These are phyloP conservation scores for Prinsepia uniflora DNA, from an alignment of 306 rosid genomes.

Conservation along the genomic window DNA sequence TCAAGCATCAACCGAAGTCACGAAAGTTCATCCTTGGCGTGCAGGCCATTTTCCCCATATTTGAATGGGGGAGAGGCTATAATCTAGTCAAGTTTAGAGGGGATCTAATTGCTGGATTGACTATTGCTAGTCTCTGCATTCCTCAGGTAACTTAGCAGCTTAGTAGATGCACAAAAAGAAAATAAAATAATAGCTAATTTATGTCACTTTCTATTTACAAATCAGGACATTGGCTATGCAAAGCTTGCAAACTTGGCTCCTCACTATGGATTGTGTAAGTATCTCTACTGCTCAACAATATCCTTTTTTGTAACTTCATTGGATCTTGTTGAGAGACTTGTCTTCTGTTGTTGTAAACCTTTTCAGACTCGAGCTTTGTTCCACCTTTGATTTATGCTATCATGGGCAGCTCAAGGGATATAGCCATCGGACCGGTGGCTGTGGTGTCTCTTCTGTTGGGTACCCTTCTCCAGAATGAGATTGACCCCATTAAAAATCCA, in stretches of 20 bases:
- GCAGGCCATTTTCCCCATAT: constrained; percentile 76
- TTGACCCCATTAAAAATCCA: constrained; percentile 44
- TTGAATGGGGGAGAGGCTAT: constrained; percentile 71
- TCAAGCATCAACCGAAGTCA: constrained; percentile 72
- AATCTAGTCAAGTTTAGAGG: constrained; percentile 67
- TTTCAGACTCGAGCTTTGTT: constrained; percentile 86
- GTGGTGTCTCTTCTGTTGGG: constrained; percentile 93
- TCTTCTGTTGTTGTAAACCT: constrained; percentile 15
- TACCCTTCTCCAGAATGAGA: constrained; percentile 64
- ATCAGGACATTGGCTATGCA: constrained; percentile 85
- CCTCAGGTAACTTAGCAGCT: constrained; percentile 68
- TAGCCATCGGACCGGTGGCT: constrained; percentile 95
- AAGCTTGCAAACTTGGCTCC: constrained; percentile 88
- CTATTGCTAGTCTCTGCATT: constrained; percentile 96
- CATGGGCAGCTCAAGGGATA: constrained; percentile 98
- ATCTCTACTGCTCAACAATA: constrained; percentile 7
- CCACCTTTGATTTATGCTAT: constrained; percentile 88
- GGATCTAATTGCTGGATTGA: constrained; percentile 77
- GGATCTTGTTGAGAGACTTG: constrained; percentile 24
- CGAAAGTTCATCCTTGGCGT: constrained; percentile 60
- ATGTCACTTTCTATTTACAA: constrained; percentile 1
- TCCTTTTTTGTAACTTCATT: constrained; percentile 2
- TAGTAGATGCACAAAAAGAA: constrained; percentile 6
- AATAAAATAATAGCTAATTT: background rate
- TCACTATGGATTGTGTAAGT: constrained; percentile 88